These are phyloP conservation scores for Athelia psychrophila DNA, from an alignment of 1,284 basidiomycete species.

Conservation along the genomic window DNA sequence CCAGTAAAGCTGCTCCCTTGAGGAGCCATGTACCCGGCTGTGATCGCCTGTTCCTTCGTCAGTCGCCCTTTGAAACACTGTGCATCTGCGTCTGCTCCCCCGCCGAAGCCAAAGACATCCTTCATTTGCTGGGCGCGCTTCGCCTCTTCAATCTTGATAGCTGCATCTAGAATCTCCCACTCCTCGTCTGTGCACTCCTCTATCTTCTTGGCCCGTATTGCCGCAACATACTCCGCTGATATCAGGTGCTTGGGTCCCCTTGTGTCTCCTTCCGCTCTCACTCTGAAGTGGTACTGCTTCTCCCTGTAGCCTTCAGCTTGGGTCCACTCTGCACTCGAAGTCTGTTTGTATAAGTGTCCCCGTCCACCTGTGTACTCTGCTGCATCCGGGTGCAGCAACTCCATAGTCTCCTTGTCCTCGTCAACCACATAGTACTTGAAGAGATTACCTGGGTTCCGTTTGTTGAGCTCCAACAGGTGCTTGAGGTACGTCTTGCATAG, in stretches of 20 bases:
- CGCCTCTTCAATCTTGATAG: neutral
- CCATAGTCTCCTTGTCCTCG: neutral
- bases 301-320: neutral
- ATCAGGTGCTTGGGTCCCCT: too few species aligned
- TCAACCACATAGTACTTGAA: conserved; percentile 5
- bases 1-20: too few species aligned
- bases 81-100: neutral
- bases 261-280: neutral
- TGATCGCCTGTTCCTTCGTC: too few species aligned
- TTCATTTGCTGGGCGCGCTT: neutral
- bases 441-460: conserved; percentile 1
- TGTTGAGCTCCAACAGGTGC: neutral
- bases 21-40: too few species aligned
- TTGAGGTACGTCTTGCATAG: neutral
- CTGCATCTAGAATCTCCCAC: too few species aligned
- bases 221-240: neutral
- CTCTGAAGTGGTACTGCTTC: neutral
- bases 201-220: neutral
- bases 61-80: too few species aligned
- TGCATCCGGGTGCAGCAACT: neutral
- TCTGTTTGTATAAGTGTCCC: neutral
- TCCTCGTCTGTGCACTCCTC: too few species aligned
- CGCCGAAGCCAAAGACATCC: neutral
- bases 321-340: neutral
- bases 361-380: neutral